Base-by-base conservation (phyloP, 495 filamentous ascomycete genomes). In the Saxophila tyrrhenica region DNA sequence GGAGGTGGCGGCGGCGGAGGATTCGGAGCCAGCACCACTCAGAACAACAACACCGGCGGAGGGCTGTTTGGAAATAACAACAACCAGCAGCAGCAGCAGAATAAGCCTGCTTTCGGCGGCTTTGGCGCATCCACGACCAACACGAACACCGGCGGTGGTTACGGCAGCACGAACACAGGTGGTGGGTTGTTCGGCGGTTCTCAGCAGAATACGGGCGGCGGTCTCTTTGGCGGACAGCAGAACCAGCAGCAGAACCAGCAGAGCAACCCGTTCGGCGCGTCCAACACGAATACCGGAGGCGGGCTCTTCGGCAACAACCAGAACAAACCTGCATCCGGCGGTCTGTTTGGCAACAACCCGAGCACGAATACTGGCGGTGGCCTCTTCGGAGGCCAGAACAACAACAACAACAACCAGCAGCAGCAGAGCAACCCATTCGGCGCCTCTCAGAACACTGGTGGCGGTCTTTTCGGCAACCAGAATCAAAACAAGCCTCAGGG, bases 321-420 rank as follows among this genome's bases (percentile, higher is more conserved):
- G 24, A 20, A 20, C 32, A 52, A 52, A 35, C 50, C 50, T 42
- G 57, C 72, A 20, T 73, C 75, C 19, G 75, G 70, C 35, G 78
- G 82, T 16, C 71, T 88, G 10, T 89, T 91, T 61, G 80, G 80
- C 17, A 62, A 63, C 35, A 78, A 78, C 52, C 70, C 75, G 21
- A 67, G 64, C 48, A 69, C 70, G 17, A 53, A 42, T 17, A 60
- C 32, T 20, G 69, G 69, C 25, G 70, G 71, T 48, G 73, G 78
- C 48, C 63, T 82, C 15, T 83, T 83, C 45, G 74, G 78, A 17
- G 70, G 70, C 20, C 45, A 72, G 1, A 62, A 63, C 32, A 74
- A 71, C 39, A 82, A 86, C n/a, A n/a, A n/a, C n/a, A 75, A 69
- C 54, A 74, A 71, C 39, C 82, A 86, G 61, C 73, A 67, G 48